Percentiles rank a stretch among this genome's conserved stretches.
Evolutionary conservation across 306 rosid species (phyloP).

Genomic region (Lagenaria siceraria): DNA sequence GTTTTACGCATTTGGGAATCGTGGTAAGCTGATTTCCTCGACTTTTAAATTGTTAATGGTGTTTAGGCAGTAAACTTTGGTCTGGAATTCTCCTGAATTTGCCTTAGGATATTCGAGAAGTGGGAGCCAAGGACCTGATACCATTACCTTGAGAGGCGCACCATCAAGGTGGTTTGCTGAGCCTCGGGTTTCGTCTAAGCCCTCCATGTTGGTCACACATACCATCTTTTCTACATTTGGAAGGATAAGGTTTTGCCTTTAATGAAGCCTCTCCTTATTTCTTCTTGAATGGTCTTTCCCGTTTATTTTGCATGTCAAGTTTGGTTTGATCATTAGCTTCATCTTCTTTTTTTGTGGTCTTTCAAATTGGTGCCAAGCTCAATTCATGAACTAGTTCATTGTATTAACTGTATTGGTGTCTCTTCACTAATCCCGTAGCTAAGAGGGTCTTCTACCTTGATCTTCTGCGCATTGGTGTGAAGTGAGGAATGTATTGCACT

Average conservation of each 20-base stretch:
- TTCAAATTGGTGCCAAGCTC: not conserved
- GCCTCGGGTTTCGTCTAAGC: constrained; percentile 87
- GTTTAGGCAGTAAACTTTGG: not conserved
- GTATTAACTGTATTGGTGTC: not conserved
- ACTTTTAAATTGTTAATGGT: not conserved
- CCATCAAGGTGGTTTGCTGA: constrained; percentile 96
- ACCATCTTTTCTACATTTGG: constrained; percentile 88
- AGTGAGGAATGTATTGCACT: not conserved
- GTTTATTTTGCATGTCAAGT: not conserved
- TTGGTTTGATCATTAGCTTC: not conserved
- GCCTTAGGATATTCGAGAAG: constrained; percentile 36
- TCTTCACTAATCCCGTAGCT: not conserved
- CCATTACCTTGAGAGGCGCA: constrained; percentile 46
- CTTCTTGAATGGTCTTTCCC: not conserved
- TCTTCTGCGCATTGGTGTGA: not conserved
- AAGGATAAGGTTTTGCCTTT: constrained; percentile 45
- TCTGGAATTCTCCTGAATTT: not conserved
- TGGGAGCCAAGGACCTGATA: constrained; percentile 54
- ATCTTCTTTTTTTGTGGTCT: not conserved
- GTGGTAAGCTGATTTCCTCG: constrained; percentile 20
- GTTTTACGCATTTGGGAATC: constrained; percentile 43
- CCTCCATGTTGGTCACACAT: constrained; percentile 86
- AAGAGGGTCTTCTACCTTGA: not conserved
- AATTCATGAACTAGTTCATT: not conserved
- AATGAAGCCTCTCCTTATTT: not conserved